A percentile compares a stretch with the other conserved stretches of the same genome.
Conservation (phyloP, 164 flowering plant genomes). For the Kalanchoe fedtschenkoi region DNA sequence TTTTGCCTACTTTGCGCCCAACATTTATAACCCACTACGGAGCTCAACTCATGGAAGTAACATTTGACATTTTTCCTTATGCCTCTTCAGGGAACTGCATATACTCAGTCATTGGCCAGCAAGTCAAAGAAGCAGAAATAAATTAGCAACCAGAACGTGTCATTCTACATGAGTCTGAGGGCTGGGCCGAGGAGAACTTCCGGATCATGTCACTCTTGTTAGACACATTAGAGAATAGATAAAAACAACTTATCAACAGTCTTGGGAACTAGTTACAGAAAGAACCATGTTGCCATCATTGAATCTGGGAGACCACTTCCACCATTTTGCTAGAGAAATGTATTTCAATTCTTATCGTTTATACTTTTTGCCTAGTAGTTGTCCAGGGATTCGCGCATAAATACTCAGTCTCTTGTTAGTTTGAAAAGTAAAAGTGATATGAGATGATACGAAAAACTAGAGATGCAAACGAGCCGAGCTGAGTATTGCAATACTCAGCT, state of each 20-base stretch:
- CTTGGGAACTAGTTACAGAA: neutral
- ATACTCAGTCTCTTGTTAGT: too few species aligned
- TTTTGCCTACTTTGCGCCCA: neutral
- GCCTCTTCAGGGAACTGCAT: neutral
- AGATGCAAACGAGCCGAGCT: too few species aligned
- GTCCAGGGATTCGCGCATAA: too few species aligned
- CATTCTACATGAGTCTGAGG: neutral
- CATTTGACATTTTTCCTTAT: neutral
- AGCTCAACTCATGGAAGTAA: neutral
- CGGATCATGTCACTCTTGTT: neutral
- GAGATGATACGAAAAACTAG: too few species aligned
- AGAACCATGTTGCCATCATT: neutral
- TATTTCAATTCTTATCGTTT: too few species aligned
- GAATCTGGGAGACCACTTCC: neutral
- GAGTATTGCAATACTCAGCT: too few species aligned
- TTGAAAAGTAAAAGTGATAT: too few species aligned
- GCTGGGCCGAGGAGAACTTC: neutral
- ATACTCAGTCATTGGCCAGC: neutral
- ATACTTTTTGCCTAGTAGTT: too few species aligned
- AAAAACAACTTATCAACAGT: neutral
- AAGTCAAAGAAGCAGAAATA: slow-evolving; percentile 1
- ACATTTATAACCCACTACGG: too few species aligned
- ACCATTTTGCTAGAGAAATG: neutral
- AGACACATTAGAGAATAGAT: neutral
- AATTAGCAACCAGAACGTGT: too few species aligned